Conservation (phyloP, 192 early-diverging fungal species). For the Backusella liffmaniae region DNA sequence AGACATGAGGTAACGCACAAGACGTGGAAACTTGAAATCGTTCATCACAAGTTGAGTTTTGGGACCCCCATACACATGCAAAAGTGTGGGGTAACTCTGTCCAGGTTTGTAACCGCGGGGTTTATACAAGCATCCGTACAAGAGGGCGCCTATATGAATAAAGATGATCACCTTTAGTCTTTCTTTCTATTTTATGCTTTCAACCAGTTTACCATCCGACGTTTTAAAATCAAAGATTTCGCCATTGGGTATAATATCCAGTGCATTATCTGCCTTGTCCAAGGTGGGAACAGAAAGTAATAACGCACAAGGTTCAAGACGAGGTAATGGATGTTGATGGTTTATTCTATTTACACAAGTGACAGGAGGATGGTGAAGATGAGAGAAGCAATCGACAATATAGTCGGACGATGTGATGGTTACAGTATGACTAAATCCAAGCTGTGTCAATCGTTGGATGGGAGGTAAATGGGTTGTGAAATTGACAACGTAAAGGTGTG, state of each 20-base stretch:
- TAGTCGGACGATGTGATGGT: conserved; percentile 33
- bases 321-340: background rate
- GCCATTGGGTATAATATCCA: conserved; percentile 15
- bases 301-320: background rate
- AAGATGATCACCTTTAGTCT: no score
- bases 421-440: conserved; percentile 51
- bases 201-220: background rate
- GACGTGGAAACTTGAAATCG: conserved; percentile 64
- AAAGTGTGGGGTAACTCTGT: conserved; percentile 58
- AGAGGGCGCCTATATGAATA: conserved; percentile 23
- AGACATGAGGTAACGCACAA: conserved; percentile 58
- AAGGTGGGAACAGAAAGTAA: background rate
- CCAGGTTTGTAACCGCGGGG: conserved; percentile 46
- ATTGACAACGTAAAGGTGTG: conserved; percentile 59
- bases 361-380: conserved; percentile 37
- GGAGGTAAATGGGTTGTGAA: conserved; percentile 16
- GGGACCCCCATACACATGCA: conserved; percentile 74
- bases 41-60: conserved; percentile 72
- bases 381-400: conserved; percentile 52
- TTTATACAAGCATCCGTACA: conserved; percentile 61
- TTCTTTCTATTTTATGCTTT: background rate
- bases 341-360: background rate
- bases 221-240: conserved; percentile 23
- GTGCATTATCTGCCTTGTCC: background rate
- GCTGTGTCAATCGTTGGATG: conserved; percentile 36